Evolutionary conservation across 1,284 basidiomycete genomes (phyloP).

Genomic region (Volvariella surrecta): DNA sequence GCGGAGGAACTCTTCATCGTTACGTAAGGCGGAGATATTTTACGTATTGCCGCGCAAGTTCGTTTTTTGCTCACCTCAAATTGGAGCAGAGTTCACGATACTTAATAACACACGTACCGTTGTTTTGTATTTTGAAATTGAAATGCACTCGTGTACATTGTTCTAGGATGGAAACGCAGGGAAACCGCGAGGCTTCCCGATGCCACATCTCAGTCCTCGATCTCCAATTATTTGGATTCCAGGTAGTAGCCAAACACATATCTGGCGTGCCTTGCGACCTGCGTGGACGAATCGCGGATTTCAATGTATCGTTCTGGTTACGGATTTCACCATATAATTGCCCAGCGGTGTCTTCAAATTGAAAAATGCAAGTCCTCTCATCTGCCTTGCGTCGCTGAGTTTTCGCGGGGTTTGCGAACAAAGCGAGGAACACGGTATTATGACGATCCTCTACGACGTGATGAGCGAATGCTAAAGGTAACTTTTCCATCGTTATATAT

Average conservation of each 20-base stretch:
- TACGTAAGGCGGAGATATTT: conserved; percentile 1
- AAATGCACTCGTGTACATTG: too few relatives aligned
- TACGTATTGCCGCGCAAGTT: not conserved
- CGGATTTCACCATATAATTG: not conserved
- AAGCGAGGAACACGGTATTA: conserved; percentile 1
- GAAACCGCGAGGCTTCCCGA: not conserved
- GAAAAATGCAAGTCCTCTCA: conserved; percentile 1
- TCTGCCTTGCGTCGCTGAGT: not conserved
- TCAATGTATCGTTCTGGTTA: not conserved
- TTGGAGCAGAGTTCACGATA: too few relatives aligned
- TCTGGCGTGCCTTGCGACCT: not conserved
- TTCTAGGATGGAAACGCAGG: not conserved
- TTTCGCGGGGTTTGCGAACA: conserved; percentile 3
- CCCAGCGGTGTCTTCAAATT: not conserved
- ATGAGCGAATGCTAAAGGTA: conserved; percentile 7
- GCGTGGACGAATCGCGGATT: not conserved
- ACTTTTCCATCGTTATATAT: not conserved
- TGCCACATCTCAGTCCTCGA: not conserved
- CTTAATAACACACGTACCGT: too few relatives aligned
- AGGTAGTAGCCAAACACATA: conserved; percentile 1
- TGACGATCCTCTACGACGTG: conserved; percentile 1
- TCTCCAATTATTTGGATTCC: not conserved
- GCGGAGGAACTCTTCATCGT: not conserved
- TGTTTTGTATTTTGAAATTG: too few relatives aligned
- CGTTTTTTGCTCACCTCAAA: not conserved